These are phyloP conservation scores for Eragrostis tef DNA, from an alignment of 202 grass and related monocot species.

Conservation along the genomic window DNA sequence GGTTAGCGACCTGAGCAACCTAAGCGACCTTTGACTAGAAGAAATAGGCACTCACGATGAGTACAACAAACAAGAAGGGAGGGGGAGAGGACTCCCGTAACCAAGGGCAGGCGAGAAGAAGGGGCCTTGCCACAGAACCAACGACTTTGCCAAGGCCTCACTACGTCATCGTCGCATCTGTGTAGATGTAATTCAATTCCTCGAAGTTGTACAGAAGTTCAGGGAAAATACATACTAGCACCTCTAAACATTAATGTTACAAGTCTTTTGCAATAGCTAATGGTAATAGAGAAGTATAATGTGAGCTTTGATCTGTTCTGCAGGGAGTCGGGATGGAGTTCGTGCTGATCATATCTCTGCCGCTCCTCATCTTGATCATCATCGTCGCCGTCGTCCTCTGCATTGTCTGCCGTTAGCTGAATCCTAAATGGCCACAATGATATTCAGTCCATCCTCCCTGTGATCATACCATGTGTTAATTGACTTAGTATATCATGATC, in stretches of 20 bases:
- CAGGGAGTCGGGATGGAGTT: constrained; percentile 66
- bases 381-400: constrained; percentile 61
- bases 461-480: constrained; percentile 27
- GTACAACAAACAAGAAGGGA: no score
- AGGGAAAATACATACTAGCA: not conserved
- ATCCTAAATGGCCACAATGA: not conserved
- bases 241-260: not conserved
- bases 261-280: not conserved
- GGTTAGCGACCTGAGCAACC: no score
- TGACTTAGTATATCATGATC: constrained; percentile 33
- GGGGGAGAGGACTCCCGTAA: no score
- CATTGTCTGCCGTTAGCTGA: constrained; percentile 59
- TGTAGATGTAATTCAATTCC: not conserved
- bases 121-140: no score
- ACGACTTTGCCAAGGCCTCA: no score
- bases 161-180: not conserved
- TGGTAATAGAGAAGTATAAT: not conserved
- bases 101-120: no score
- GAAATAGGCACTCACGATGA: no score
- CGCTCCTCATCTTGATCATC: constrained; percentile 68
- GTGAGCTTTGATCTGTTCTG: not conserved
- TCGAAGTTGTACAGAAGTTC: not conserved
- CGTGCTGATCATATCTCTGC: constrained; percentile 74
- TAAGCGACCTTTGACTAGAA: no score
- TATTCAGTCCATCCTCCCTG: not conserved